Evolutionary conservation across 2,329 filamentous ascomycete genomes (phyloP), one percentile per base, ranked within the genome.

Genomic region (Cercospora sp.): DNA sequence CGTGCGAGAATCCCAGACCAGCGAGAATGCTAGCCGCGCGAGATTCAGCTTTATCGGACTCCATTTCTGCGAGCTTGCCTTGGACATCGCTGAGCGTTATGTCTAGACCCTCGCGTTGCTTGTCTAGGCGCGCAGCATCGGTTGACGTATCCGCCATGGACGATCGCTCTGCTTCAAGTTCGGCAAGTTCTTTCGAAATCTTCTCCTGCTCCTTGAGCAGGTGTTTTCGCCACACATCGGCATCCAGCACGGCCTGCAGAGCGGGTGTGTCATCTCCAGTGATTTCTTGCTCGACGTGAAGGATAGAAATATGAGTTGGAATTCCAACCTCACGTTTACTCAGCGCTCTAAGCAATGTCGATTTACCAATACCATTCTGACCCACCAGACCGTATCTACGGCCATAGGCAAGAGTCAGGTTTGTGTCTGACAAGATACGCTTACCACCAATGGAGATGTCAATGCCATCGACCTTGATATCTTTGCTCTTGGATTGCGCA

Each of bases 231-330:
- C 95, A 99, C 18, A 99, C 95, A 79, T 99, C 95, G 70, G 95
- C 95, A 81, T 99, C 95, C 68, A 99, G 84, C 13, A 99, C 95
- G 58, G 95, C 95, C 81, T 99, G 95, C 26, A 99, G 79, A 24
- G 95, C 95, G 0, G 94, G 90, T 0, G 95, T 99, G 78, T 99
- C 95, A 78, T 99, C 95, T 79, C 95, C 95, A 67, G 87, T 91
- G 76, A 99, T 94, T 90, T 99, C 95, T 86, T 99, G 95, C 80
- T 98, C 95, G 61, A 99, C 95, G 84, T 99, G 95, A 18, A 99
- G 88, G 87, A 99, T 99, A 10, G 95, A 97, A 72, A 99, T 99
- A 75, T 99, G 94, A 1, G 92, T 96, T 10, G 95, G 95, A 81
- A 99, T 95, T 4, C 94, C 88, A 68, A 99, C 87, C 79, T 99